Evolutionary conservation across 768 basidiomycete genomes (phyloP), one percentile per base, ranked within the genome.

Genomic region (Postia placenta): DNA sequence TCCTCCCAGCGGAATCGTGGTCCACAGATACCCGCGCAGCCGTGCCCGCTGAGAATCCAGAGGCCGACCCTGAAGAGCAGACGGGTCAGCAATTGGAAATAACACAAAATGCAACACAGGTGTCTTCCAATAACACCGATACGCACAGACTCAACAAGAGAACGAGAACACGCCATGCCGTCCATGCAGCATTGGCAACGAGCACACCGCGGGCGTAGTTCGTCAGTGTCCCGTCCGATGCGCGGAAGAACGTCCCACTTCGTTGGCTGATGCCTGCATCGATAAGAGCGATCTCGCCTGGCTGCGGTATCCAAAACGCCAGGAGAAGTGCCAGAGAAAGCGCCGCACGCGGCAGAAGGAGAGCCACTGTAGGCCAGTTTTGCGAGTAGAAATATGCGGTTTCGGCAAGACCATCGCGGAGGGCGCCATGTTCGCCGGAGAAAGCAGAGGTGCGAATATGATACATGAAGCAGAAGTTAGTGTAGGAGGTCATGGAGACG

Each of bases 1-100:
- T 92, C 90, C 61, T 92, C 89, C 90, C 87, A 90, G 54, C 84
- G 75, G 58, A 82, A 80, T 12, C 87, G 80, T 9, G 90, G 90
- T 38, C 90, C 90, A 64, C 87, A 89, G 14, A 92, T 62, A n/a
- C 90, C 88, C 42, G 80, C 89, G 41, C 85, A 86, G 49, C 79
- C 79, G 50, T 87, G 77, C 38, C 82, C 86, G 41, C 85, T 87
- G 56, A 87, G 67, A 45, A 85, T 60, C 88, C 89, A 92, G 15
- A 94, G 74, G 41, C 84, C 85, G 43, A 87, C 63, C 79, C 87
- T 88, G 35, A 27, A 33, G 42, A n/a, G 12, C 26, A 14, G 22
- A 26, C 25, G 28, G 20, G 50, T 39, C 30, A 33, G 27, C 23
- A n/a, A 35, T 23, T 5, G 30, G 36, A 17, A n/a, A n/a, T n/a